These are phyloP conservation scores for Silybum marianum DNA, from an alignment of 129 eudicot genomes.

Conservation along the genomic window DNA sequence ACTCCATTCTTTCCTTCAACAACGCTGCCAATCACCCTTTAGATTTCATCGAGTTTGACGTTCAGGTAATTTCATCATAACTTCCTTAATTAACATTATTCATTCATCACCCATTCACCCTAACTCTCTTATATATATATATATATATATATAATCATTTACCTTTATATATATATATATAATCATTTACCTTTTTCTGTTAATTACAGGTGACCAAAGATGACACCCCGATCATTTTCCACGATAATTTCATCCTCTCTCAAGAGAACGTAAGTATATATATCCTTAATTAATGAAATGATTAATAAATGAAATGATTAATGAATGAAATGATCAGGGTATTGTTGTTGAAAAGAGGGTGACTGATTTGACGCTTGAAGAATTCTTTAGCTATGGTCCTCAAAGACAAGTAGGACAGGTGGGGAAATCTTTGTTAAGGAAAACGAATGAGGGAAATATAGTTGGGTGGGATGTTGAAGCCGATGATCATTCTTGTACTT, in stretches of 20 bases:
- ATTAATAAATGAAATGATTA: too few species aligned
- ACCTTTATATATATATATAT: not conserved
- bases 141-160: not conserved
- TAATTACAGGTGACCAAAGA: slow-evolving; percentile 82
- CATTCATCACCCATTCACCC: not conserved
- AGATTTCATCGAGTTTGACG: slow-evolving; percentile 90
- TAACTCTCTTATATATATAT: too few species aligned
- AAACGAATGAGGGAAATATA: slow-evolving; percentile 68
- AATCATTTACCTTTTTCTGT: too few species aligned
- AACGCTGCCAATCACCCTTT: slow-evolving; percentile 62
- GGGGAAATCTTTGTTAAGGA: slow-evolving; percentile 69
- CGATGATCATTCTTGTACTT: slow-evolving; percentile 65
- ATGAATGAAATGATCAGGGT: slow-evolving; percentile 45
- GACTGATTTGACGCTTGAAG: slow-evolving; percentile 64
- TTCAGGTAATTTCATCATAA: slow-evolving; percentile 76
- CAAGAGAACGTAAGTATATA: slow-evolving; percentile 53
- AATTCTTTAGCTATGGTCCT: slow-evolving; percentile 78
- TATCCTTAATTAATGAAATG: too few species aligned
- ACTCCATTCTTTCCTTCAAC: slow-evolving; percentile 78
- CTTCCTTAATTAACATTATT: not conserved
- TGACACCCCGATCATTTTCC: slow-evolving; percentile 74
- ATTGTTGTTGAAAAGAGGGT: slow-evolving; percentile 61
- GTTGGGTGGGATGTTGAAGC: slow-evolving; percentile 70
- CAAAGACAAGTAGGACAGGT: slow-evolving; percentile 51
- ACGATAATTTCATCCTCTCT: slow-evolving; percentile 77